Conservation (phyloP, 1,139 yeast species). For the Trichomonascaceae sp. region DNA sequence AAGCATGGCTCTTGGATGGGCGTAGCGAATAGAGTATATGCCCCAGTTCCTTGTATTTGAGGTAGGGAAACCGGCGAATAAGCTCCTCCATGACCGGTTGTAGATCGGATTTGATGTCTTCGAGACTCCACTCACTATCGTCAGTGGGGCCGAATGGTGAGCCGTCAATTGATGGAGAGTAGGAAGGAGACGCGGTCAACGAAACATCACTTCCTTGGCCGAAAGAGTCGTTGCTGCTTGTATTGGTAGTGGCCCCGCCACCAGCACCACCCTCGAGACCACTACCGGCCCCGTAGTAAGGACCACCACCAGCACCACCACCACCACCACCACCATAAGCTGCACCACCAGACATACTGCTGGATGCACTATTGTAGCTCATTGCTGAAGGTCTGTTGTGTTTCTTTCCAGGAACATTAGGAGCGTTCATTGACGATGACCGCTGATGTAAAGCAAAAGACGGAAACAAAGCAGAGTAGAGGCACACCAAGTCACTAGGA, state of each 20-base stretch:
- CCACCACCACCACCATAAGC: slow-evolving; percentile 2
- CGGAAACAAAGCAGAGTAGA: slow-evolving; percentile 21
- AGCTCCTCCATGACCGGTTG: slow-evolving; percentile 25
- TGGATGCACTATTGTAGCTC: neutral
- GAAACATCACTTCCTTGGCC: slow-evolving; percentile 6
- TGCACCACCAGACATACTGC: neutral
- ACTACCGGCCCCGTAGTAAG: slow-evolving; percentile 1
- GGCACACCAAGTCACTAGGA: slow-evolving; percentile 21
- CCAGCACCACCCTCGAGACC: neutral
- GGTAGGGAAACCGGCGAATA: slow-evolving; percentile 16
- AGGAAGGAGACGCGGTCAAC: slow-evolving; percentile 7
- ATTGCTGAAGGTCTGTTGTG: slow-evolving; percentile 1
- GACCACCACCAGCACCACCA: slow-evolving; percentile 2
- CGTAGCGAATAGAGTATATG: slow-evolving; percentile 13
- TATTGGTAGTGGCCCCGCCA: slow-evolving; percentile 3
- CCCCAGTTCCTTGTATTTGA: slow-evolving; percentile 13
- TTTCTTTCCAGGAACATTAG: neutral
- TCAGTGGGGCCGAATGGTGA: slow-evolving; percentile 12
- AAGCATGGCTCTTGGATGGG: slow-evolving; percentile 13
- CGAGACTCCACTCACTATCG: slow-evolving; percentile 24
- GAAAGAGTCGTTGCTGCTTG: slow-evolving; percentile 3
- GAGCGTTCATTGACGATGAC: slow-evolving; percentile 2
- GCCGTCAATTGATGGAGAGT: no score
- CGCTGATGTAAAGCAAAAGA: slow-evolving; percentile 10
- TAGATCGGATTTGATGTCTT: slow-evolving; percentile 21